phyloP scores from a whole-genome alignment of 306 rosid species.

The Vachellia pachyceras region DNA sequence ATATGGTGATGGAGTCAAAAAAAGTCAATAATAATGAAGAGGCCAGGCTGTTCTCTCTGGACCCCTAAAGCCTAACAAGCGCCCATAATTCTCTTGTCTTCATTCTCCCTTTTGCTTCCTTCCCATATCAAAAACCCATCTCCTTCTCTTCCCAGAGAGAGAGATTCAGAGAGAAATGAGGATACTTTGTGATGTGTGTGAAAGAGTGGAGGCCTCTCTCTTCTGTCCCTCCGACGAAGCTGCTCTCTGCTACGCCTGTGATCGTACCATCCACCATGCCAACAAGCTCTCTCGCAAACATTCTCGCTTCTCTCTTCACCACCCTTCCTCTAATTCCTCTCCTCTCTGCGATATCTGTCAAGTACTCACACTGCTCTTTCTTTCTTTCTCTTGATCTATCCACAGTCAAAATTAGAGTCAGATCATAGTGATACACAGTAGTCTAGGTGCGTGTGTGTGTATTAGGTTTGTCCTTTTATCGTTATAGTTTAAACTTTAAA shows the following conservation, averaged over 20 bases:
- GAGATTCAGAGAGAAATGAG: conserved; percentile 52
- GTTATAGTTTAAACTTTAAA: too few relatives aligned
- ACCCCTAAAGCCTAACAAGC: conserved; percentile 44
- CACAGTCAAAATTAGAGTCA: not conserved
- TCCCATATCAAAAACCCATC: conserved; percentile 2
- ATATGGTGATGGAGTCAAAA: conserved; percentile 47
- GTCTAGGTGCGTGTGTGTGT: not conserved
- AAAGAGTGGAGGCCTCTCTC: conserved; percentile 60
- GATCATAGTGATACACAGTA: not conserved
- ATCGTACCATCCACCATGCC: conserved; percentile 74
- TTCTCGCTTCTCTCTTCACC: conserved; percentile 64
- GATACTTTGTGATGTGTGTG: conserved; percentile 86
- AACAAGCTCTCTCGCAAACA: conserved; percentile 84
- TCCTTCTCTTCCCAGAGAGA: not conserved
- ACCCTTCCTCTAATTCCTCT: conserved; percentile 50
- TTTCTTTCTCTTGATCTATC: not conserved
- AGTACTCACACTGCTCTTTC: conserved; percentile 39
- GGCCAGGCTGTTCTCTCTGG: conserved; percentile 53
- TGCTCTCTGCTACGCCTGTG: conserved; percentile 77
- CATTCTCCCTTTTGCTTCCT: conserved; percentile 26
- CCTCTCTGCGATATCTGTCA: conserved; percentile 90
- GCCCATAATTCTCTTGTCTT: conserved; percentile 69
- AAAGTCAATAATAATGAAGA: conserved; percentile 33
- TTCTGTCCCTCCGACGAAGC: conserved; percentile 96
- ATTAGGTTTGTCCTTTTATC: too few relatives aligned